Evolutionary conservation across 305 asterid genomes (phyloP), one percentile per base, ranked within the genome.

Genomic region (Fraxinus ornus): DNA sequence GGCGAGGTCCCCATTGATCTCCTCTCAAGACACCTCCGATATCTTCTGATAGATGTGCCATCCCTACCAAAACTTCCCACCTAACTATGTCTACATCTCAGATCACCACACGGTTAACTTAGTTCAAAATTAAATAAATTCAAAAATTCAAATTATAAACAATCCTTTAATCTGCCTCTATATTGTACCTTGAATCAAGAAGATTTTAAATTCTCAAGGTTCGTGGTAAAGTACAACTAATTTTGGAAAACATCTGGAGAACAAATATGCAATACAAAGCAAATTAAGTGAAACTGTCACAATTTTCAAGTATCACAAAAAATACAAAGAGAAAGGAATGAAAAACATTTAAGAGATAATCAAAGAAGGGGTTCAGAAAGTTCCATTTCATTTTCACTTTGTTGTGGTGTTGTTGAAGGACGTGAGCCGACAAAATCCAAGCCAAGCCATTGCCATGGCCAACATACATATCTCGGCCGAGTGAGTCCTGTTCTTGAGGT

Each of bases 381-480:
- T 89, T 96, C 99, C 99, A 96, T 96, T 87, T 96, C 99, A 49
- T 93, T 92, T 52, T 96, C 90, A 84, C 84, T 74, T 85, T 87
- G 92, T 80, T 78, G 88, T 39, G 87, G 93, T 17, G 80, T 68
- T 80, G 85, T 90, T 1, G 92, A 35, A 7, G 88, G 90, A 37
- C 85, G 91, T 44, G 89, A 13, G 22, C 95, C 97, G 13, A 89
- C 93, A 41, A 88, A 89, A 85, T 96, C 94, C 89, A 96, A 82
- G 17, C 99, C 99, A 7, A 96, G 97, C 99, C 99, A 94, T 81
- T 96, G 93, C 99, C 99, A 96, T 0, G 99, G 99, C 99, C 99
- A 96, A 83, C 99, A 93, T 62, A 91, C 41, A 77, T 96, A 96
- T 87, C 99, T 89, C 1, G 95, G 93, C 84, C 97, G 87, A 68